phyloP scores from a whole-genome alignment of 2,329 filamentous ascomycete genomes.

The Aureobasidium leucospermi region DNA sequence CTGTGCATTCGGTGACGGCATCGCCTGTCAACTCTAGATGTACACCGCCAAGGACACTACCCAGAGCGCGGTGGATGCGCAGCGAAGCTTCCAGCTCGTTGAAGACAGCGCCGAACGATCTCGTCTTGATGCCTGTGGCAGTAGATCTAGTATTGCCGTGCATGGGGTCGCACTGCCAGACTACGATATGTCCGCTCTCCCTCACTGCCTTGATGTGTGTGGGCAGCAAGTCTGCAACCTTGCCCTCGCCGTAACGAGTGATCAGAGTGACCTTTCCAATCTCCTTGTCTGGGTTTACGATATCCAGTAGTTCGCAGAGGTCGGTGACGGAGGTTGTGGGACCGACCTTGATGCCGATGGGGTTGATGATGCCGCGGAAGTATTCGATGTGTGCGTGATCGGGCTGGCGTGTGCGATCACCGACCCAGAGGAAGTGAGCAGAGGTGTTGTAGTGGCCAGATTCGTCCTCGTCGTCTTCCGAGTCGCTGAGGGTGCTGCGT shows the following conservation, averaged over 20 bases:
- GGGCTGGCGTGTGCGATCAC: slow-evolving; percentile 88
- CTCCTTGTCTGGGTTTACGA: slow-evolving; percentile 75
- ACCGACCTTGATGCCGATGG: slow-evolving; percentile 92
- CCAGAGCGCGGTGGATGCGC: slow-evolving; percentile 72
- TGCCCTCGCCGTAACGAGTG: slow-evolving; percentile 80
- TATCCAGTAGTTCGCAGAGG: slow-evolving; percentile 70
- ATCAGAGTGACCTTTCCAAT: slow-evolving; percentile 93
- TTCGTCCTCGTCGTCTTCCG: slow-evolving; percentile 21
- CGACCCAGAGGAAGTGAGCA: slow-evolving; percentile 97
- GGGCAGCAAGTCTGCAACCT: slow-evolving; percentile 69
- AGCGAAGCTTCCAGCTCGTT: slow-evolving; percentile 78
- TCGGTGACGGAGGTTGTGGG: slow-evolving; percentile 73
- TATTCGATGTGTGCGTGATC: slow-evolving; percentile 94
- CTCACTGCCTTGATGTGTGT: slow-evolving; percentile 85
- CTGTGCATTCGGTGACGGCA: slow-evolving; percentile 90
- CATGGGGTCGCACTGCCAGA: slow-evolving; percentile 99
- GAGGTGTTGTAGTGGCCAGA: slow-evolving; percentile 87
- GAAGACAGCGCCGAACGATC: slow-evolving; percentile 84
- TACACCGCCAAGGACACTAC: slow-evolving; percentile 84
- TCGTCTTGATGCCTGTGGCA: slow-evolving; percentile 76
- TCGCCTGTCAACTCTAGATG: slow-evolving; percentile 95
- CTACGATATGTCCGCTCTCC: slow-evolving; percentile 65
- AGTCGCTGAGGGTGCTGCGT: slow-evolving; percentile 17
- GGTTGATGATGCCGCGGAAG: slow-evolving; percentile 92
- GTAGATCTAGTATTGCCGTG: slow-evolving; percentile 68